Evolutionary conservation across 306 rosid species (phyloP).

Genomic region (Castanopsis chinensis): DNA sequence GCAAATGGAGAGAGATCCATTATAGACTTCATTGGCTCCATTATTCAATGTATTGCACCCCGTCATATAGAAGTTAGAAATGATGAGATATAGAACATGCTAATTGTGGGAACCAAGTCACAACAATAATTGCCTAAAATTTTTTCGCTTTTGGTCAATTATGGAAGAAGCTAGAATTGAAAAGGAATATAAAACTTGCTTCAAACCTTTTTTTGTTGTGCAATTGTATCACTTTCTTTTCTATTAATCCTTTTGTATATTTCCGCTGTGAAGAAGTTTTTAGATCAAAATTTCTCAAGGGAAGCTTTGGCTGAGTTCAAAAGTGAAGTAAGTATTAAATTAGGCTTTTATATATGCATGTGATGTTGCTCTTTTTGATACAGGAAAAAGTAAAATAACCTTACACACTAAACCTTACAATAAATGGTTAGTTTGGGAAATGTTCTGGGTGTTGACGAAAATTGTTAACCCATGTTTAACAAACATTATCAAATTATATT

Average conservation of each 20-base stretch:
- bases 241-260: not conserved
- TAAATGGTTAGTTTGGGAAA: too few species aligned
- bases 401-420: not conserved
- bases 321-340: constrained; percentile 79
- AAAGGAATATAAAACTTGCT: not conserved
- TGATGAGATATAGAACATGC: too few species aligned
- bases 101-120: too few species aligned
- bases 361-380: constrained; percentile 13
- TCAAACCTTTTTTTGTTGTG: not conserved
- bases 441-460: too few species aligned
- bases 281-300: constrained; percentile 96
- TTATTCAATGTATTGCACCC: too few species aligned
- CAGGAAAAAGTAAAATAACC: not conserved
- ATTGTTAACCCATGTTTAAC: too few species aligned
- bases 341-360: constrained; percentile 5
- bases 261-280: constrained; percentile 73
- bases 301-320: constrained; percentile 97
- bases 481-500: too few species aligned
- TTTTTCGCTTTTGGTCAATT: not conserved
- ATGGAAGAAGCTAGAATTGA: not conserved
- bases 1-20: too few species aligned
- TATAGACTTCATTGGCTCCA: too few species aligned
- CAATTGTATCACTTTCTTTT: not conserved
- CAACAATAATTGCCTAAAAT: not conserved
- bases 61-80: too few species aligned